Evolutionary conservation across 768 basidiomycete genomes (phyloP).

Genomic region (Inosperma sp.): DNA sequence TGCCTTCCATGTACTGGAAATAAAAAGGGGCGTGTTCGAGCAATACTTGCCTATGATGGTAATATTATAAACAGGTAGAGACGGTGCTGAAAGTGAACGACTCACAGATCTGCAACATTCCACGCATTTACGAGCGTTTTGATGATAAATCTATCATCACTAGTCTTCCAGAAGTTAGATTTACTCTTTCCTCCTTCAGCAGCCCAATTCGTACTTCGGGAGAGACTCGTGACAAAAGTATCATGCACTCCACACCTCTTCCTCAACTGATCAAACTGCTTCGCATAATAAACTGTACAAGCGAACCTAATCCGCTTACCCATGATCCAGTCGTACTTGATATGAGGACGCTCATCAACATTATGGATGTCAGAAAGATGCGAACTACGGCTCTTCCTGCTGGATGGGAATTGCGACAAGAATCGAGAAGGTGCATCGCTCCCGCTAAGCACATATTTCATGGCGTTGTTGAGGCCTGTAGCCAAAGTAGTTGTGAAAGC

Average conservation of each 20-base stretch:
- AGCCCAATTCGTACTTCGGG: slow-evolving; percentile 58
- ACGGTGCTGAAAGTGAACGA: slow-evolving; percentile 10
- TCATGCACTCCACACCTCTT: slow-evolving; percentile 63
- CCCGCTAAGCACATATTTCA: slow-evolving; percentile 51
- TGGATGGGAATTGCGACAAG: slow-evolving; percentile 11
- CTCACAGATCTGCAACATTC: slow-evolving; percentile 83
- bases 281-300: slow-evolving; percentile 80
- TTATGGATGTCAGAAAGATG: slow-evolving; percentile 37
- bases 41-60: slow-evolving; percentile 57
- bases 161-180: slow-evolving; percentile 78
- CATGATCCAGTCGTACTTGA: slow-evolving; percentile 78
- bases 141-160: slow-evolving; percentile 74
- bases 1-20: slow-evolving; percentile 72
- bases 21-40: slow-evolving; percentile 75
- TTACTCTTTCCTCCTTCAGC: slow-evolving; percentile 80
- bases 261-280: slow-evolving; percentile 68
- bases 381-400: slow-evolving; percentile 47
- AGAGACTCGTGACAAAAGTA: slow-evolving; percentile 56
- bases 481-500: slow-evolving; percentile 46
- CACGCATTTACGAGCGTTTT: slow-evolving; percentile 83
- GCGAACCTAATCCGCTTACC: slow-evolving; percentile 71
- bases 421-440: slow-evolving; percentile 30
- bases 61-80: background rate
- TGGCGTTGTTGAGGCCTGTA: slow-evolving; percentile 50
- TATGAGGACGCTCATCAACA: slow-evolving; percentile 72